These are phyloP conservation scores for Pichia eremophila DNA, from an alignment of 805 yeast genomes.

Conservation along the genomic window DNA sequence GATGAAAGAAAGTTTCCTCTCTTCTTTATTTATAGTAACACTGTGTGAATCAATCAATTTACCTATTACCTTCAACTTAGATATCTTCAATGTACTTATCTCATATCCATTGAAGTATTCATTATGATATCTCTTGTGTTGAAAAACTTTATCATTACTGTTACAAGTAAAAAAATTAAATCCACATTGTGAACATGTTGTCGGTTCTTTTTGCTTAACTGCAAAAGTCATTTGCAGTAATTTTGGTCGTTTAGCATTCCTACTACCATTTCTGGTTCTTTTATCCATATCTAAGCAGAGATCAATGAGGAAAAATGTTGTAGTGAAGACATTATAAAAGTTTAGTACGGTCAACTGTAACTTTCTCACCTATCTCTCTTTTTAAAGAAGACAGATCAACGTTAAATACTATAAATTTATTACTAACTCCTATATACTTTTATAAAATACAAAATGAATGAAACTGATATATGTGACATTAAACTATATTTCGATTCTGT, in stretches of 20 bases:
- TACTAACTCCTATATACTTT: no score
- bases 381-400: no score
- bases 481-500: slow-evolving; percentile 8
- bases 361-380: no score
- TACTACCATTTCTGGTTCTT: no score
- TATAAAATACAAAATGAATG: no score
- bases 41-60: not conserved
- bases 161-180: not conserved
- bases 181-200: not conserved
- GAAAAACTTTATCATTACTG: not conserved
- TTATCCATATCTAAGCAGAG: no score
- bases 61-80: not conserved
- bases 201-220: not conserved
- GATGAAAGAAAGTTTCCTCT: not conserved
- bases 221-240: not conserved
- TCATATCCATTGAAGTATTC: not conserved
- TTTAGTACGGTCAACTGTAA: no score
- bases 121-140: not conserved
- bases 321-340: no score
- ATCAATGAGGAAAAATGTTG: no score
- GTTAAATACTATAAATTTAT: no score
- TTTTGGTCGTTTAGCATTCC: not conserved
- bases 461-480: no score
- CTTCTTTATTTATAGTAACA: not conserved
- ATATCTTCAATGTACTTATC: not conserved